Base-by-base conservation (phyloP, 2,329 filamentous ascomycete genomes). In the Rutstroemia sp. region DNA sequence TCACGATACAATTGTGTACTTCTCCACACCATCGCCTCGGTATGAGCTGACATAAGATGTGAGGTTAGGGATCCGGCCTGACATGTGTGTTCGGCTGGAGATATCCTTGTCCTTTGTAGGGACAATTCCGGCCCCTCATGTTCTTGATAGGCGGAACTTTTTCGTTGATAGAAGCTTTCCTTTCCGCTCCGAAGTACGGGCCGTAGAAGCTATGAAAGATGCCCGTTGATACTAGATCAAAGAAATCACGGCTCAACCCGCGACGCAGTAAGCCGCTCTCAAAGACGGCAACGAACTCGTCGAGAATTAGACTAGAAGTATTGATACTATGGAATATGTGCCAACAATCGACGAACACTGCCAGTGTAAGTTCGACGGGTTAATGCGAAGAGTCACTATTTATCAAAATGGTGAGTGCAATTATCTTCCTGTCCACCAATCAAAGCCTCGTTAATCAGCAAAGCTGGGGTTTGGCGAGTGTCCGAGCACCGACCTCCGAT, bases 401-500 rank as follows among this genome's bases (percentile, higher is more conserved):
- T 54, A 54, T 54, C 44, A 54, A 54, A 5, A 40, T 48, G 1
- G 16, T 6, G n/a, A 3, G 46, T 12, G 9, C 14, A 5, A 38
- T 27, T 54, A 54, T n/a, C 34, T 6, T 5, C 10, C 7, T 1
- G 7, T 30, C 52, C 21, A 49, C 52, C 52, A 54, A 54, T 54
- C 44, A 54, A 14, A n/a, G 17, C 9, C 4, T 17, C 2, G 16
- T 23, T 42, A 54, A 45, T 56, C 17, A 49, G 52, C 44, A 57
- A 48, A 39, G 46, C 52, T 56, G 46, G 45, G 44, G 38, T 51
- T 56, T 8, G 19, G 14, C 25, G 19, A 44, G 51, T 50, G 36
- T 38, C 12, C 38, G 16, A 44, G 5, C 51, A 55, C 52, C 56
- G 56, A 58, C 55, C 50, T 57, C 39, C 48, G 39, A 42, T 42